phyloP scores from a whole-genome alignment of 2,329 filamentous ascomycete genomes.

The Penicillium capsulatum region DNA sequence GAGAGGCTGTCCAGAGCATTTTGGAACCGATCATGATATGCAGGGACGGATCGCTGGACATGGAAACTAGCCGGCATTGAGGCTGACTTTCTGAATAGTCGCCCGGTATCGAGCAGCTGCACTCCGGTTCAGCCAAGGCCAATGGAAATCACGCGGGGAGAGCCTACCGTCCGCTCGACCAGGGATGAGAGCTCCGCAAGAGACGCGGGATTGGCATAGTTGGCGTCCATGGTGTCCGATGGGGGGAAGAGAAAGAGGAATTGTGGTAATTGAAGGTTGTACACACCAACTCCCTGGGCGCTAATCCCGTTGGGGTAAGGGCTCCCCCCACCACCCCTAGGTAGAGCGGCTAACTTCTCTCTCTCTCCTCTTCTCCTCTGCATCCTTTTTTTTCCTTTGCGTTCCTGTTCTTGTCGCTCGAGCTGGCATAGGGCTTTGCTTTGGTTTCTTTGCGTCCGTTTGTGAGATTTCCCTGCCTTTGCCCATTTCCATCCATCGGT shows the following conservation, averaged over 20 bases:
- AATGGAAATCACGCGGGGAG: neutral
- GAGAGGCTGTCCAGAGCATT: constrained; percentile 39
- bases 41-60: constrained; percentile 37
- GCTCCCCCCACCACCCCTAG: neutral
- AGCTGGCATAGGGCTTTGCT: constrained; percentile 5
- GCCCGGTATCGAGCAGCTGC: constrained; percentile 41
- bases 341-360: constrained; percentile 10
- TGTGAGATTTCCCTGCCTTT: constrained; percentile 10
- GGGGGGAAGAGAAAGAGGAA: constrained; percentile 7
- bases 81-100: constrained; percentile 36
- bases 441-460: constrained; percentile 19
- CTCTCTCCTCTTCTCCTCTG: constrained; percentile 17
- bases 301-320: constrained; percentile 22
- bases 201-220: constrained; percentile 4
- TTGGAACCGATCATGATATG: constrained; percentile 39
- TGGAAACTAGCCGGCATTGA: constrained; percentile 30
- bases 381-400: constrained; percentile 22
- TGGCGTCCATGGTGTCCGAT: neutral
- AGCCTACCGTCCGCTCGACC: constrained; percentile 5
- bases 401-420: constrained; percentile 26
- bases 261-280: constrained; percentile 10
- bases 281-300: constrained; percentile 18
- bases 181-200: constrained; percentile 9
- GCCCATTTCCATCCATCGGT: constrained; percentile 13
- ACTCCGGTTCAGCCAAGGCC: neutral